Conservation (phyloP, 768 basidiomycete species). For the Mycena galericulata region DNA sequence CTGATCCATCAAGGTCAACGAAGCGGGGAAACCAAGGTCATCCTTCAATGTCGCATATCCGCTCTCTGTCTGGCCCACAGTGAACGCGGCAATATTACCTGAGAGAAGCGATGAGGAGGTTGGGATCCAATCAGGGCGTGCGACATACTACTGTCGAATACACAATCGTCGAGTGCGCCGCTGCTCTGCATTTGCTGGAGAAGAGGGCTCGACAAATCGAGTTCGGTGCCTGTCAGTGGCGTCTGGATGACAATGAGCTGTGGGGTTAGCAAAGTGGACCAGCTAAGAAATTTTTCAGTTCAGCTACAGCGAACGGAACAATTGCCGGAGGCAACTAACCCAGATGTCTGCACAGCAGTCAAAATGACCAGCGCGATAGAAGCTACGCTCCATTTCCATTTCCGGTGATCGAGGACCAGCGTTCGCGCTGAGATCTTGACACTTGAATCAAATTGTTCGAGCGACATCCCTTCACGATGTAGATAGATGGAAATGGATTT, state of each 20-base stretch:
- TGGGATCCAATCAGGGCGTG: no score
- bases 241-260: not conserved
- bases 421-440: not conserved
- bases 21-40: not conserved
- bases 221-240: not conserved
- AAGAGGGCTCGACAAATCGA: conserved; percentile 1
- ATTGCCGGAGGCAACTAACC: not conserved
- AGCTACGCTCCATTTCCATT: not conserved
- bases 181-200: not conserved
- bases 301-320: not conserved
- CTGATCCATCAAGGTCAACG: conserved; percentile 5
- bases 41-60: not conserved
- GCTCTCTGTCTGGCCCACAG: not conserved
- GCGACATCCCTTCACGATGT: conserved; percentile 6
- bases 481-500: not conserved
- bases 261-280: not conserved
- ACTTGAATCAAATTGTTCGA: not conserved
- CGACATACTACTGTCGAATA: not conserved
- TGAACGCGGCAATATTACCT: not conserved
- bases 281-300: not conserved
- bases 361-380: not conserved
- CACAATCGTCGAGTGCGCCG: not conserved
- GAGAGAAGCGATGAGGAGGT: not conserved
- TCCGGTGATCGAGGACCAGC: not conserved
- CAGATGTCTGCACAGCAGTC: conserved; percentile 1